These are phyloP conservation scores for Clarireedia sp. DNA, from an alignment of 2,329 filamentous ascomycete genomes.

Conservation along the genomic window DNA sequence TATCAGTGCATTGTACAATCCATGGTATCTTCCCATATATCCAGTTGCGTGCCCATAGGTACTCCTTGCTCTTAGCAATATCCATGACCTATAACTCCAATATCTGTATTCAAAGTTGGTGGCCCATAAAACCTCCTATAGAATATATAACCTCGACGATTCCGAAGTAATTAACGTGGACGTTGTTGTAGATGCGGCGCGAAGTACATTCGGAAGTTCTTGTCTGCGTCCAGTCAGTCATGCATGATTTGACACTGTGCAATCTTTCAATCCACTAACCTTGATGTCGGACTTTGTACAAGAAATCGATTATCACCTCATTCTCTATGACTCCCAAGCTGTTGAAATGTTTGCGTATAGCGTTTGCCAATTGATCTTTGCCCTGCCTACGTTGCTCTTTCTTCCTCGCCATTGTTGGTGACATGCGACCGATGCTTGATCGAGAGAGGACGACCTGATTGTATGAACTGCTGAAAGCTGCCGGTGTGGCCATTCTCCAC, in stretches of 20 bases:
- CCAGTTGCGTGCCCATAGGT: no score
- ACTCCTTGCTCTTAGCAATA: no score
- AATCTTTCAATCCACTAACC: constrained; percentile 16
- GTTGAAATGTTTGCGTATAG: constrained; percentile 78
- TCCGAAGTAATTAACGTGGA: not conserved
- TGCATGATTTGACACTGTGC: constrained; percentile 8
- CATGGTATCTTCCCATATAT: no score
- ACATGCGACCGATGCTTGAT: constrained; percentile 61
- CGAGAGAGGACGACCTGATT: constrained; percentile 54
- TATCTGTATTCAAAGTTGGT: no score
- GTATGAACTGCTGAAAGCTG: constrained; percentile 58
- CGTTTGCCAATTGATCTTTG: constrained; percentile 63
- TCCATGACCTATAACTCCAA: no score
- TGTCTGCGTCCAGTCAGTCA: constrained; percentile 25
- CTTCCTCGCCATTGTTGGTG: constrained; percentile 66
- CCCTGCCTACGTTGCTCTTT: constrained; percentile 58
- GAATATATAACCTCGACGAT: no score
- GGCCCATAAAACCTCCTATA: no score
- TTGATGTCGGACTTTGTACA: constrained; percentile 32
- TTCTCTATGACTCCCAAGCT: constrained; percentile 70
- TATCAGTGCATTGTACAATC: no score
- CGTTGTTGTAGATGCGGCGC: constrained; percentile 26
- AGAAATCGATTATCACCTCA: constrained; percentile 63
- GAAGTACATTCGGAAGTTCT: constrained; percentile 33
- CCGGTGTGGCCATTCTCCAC: constrained; percentile 62